Percentiles rank a stretch among this genome's conserved stretches.
phyloP scores from a whole-genome alignment of 1,139 yeast genomes.

The Sugiyamaella japonica region DNA sequence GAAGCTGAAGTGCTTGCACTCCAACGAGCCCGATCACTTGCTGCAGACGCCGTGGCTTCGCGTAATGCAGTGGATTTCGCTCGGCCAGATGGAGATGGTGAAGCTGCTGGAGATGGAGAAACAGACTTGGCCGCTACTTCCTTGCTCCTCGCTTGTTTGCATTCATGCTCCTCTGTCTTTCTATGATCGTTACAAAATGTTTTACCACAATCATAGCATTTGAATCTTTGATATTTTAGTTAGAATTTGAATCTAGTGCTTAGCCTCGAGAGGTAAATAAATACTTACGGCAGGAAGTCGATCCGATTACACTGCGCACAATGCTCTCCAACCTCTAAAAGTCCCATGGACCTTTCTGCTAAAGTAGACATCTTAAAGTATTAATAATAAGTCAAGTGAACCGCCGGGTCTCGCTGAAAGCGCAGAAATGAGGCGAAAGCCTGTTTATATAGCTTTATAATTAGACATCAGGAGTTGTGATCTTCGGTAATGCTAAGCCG shows the following conservation, averaged over 20 bases:
- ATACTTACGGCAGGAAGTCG: constrained; percentile 52
- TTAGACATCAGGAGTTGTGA: background rate
- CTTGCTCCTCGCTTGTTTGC: constrained; percentile 31
- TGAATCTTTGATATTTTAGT: constrained; percentile 36
- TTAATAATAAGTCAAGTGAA: background rate
- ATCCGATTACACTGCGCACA: constrained; percentile 52
- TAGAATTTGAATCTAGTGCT: background rate
- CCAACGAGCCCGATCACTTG: constrained; percentile 1
- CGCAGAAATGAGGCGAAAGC: background rate
- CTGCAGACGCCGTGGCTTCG: constrained; percentile 4
- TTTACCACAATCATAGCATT: constrained; percentile 52
- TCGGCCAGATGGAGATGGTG: background rate
- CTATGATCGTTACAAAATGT: constrained; percentile 54
- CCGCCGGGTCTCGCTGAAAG: too few species aligned
- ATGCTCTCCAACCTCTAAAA: constrained; percentile 56
- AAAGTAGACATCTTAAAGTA: constrained; percentile 17
- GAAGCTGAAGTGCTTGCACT: too few species aligned
- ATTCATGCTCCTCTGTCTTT: constrained; percentile 48
- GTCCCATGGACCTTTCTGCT: constrained; percentile 38
- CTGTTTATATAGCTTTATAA: background rate
- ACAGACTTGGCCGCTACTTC: background rate
- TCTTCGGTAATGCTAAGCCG: background rate
- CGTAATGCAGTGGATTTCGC: background rate
- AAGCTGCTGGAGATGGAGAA: constrained; percentile 7
- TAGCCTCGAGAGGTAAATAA: background rate